Evolutionary conservation across 1,284 basidiomycete species (phyloP), one percentile per base, ranked within the genome.

Genomic region (Pseudozyma flocculosa): DNA sequence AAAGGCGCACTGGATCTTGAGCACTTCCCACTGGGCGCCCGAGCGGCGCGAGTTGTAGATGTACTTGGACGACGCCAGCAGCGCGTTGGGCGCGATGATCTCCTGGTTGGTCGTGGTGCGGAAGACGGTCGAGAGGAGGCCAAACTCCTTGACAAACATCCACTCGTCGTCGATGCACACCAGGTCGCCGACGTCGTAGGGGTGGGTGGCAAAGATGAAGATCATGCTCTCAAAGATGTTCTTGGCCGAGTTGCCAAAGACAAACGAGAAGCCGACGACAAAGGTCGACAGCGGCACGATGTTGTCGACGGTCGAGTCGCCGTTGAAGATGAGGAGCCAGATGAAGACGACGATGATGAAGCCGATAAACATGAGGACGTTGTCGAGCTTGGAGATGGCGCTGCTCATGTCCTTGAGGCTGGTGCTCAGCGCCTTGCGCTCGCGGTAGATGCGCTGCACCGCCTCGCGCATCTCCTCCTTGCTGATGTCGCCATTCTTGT

Each of bases 381-480:
- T 54, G 41, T 76, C 72, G 11, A 76, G 64, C 52, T 73, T 73
- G 36, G 55, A 50, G 43, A 76, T 61, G 52, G 74, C 74, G 14
- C 57, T 60, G 21, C 61, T 65, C 68, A 72, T 73, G 47, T 76
- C 74, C 60, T 73, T 17, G 89, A 88, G 14, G 83, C 68, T 85
- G 17, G 87, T 83, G 2, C 84, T 84, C 32, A 91, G 80, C 2
- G 87, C 82, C 68, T 88, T 88, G 19, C 88, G 83, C 76, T 91
- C 89, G 46, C 84, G 82, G 72, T 90, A 91, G 46, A 91, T 90
- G 29, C 88, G 81, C 68, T 89, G 86, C 3, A 91, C 89, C 1
- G 87, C 88, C 71, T 89, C 87, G 40, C 89, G 84, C 88, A 91
- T 91, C 79, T 91, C 89, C 30, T 81, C 82, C 76, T 86, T 89